These are phyloP conservation scores for Esteya vermicola DNA, from an alignment of 2,329 filamentous ascomycete genomes.

Conservation along the genomic window DNA sequence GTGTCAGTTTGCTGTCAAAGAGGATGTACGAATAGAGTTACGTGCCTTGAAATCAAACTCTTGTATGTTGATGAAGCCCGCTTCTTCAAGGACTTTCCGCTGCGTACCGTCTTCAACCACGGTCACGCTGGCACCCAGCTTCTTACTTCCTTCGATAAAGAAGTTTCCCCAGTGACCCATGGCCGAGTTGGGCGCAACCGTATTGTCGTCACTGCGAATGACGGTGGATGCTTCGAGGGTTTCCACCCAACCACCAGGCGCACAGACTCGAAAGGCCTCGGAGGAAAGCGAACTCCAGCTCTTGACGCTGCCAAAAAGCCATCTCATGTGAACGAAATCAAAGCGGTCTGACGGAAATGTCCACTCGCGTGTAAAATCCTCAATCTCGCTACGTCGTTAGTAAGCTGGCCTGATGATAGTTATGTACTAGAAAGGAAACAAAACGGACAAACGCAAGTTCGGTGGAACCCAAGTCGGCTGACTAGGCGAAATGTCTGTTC, in stretches of 20 bases:
- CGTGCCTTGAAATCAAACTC: too few relatives aligned
- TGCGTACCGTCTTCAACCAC: constrained; percentile 4
- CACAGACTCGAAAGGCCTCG: constrained; percentile 31
- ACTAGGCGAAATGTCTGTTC: constrained; percentile 41
- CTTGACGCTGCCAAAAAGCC: constrained; percentile 35
- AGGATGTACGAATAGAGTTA: too few relatives aligned
- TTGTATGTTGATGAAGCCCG: constrained; percentile 5
- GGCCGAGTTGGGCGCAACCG: constrained; percentile 8
- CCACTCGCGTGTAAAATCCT: constrained; percentile 40
- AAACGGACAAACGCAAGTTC: constrained; percentile 29
- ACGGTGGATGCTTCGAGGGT: constrained; percentile 8
- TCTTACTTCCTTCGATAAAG: constrained; percentile 4
- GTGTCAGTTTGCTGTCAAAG: background rate
- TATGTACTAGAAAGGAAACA: background rate
- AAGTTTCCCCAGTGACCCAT: constrained; percentile 13
- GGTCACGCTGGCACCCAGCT: background rate
- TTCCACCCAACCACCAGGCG: constrained; percentile 31
- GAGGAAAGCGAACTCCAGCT: constrained; percentile 36
- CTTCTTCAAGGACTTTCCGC: constrained; percentile 1
- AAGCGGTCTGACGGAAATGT: constrained; percentile 30
- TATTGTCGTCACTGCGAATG: constrained; percentile 13
- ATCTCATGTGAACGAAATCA: constrained; percentile 43
- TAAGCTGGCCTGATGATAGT: background rate
- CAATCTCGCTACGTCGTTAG: constrained; percentile 29
- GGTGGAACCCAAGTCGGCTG: constrained; percentile 41